Evolutionary conservation across 73 alveolate genomes (phyloP), one percentile per base, ranked within the genome.

Genomic region (Paramecium tetraurelia): DNA sequence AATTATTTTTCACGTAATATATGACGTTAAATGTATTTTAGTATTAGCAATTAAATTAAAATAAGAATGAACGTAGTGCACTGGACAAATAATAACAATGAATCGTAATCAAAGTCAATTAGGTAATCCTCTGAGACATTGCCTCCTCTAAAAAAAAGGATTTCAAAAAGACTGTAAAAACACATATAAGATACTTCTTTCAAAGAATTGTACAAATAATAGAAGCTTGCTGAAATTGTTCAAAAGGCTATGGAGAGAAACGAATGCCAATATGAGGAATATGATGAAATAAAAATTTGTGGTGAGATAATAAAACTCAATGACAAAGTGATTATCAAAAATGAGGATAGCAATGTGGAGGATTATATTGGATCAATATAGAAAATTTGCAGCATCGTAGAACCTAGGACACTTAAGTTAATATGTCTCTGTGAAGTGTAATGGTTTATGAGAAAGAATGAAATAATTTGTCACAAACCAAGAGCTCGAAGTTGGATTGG

Each of bases 371-470:
- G 90, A n/a, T 0, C 21, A 20, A 80, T 80, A 14, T 6, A 21
- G 18, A 24, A 80, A 24, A 80, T 80, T 40, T 44, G 46, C 12
- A 8, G 76, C 0, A 29, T 80, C 27, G 2, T 20, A 27, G 90
- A 80, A 10, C 90, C 77, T 80, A 63, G n/a, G 18, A 44, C 70
- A 10, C 31, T 43, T 3, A 80, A 80, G 18, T 22, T 44, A 24
- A 80, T 80, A 9, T 80, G 90, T 35, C 11, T 80, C 12, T 80
- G 90, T 35, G 29, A 44, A 41, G 72, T 80, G 11, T 24, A 80
- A 7, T 80, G 90, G 90, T 80, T 31, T 46, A 22, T 80, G 72
- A 40, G 35, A 80, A 80, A 24, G 38, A 46, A 80, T 46, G 90
- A 80, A 35, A 80, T 80, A 38, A 24, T 80, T 43, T n/a, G 29